phyloP scores from a whole-genome alignment of 2,329 filamentous ascomycete genomes.

The Keithomyces neogunnii region DNA sequence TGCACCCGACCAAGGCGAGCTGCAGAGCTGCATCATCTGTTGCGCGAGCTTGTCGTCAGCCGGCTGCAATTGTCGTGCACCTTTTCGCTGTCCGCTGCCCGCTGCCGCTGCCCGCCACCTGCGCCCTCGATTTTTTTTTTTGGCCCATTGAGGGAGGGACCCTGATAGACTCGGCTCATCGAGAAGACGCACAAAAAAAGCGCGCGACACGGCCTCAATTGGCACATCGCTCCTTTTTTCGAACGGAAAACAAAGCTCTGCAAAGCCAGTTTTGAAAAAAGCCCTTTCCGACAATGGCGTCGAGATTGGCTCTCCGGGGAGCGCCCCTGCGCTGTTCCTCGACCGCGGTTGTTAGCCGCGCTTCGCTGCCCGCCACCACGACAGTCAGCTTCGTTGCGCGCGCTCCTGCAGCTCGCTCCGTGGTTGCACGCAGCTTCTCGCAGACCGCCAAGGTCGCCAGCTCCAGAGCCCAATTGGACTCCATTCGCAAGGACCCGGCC shows the following conservation, averaged over 20 bases:
- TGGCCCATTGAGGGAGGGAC: neutral
- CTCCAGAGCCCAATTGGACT: slow-evolving; percentile 8
- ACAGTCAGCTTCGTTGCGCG: slow-evolving; percentile 5
- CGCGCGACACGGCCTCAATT: neutral
- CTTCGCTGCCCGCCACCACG: neutral
- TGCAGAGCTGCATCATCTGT: neutral
- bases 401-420: slow-evolving; percentile 4
- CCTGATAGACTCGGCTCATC: too few relatives aligned
- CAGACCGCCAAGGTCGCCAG: slow-evolving; percentile 8
- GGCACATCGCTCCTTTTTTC: neutral
- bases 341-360: slow-evolving; percentile 8
- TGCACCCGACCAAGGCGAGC: neutral
- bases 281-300: slow-evolving; percentile 15
- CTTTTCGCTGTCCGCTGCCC: too few relatives aligned
- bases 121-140: neutral
- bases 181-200: too few relatives aligned
- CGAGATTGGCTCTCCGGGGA: slow-evolving; percentile 17
- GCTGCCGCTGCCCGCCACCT: too few relatives aligned
- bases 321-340: slow-evolving; percentile 12
- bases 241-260: too few relatives aligned
- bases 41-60: neutral
- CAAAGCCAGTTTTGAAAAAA: neutral
- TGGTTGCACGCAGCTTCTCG: slow-evolving; percentile 9
- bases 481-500: slow-evolving; percentile 13
- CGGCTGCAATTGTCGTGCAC: neutral